A percentile compares a stretch with the other conserved stretches of the same genome.
Conservation (phyloP, 352 stramenopile genomes). For the Phytophthora ramorum region DNA sequence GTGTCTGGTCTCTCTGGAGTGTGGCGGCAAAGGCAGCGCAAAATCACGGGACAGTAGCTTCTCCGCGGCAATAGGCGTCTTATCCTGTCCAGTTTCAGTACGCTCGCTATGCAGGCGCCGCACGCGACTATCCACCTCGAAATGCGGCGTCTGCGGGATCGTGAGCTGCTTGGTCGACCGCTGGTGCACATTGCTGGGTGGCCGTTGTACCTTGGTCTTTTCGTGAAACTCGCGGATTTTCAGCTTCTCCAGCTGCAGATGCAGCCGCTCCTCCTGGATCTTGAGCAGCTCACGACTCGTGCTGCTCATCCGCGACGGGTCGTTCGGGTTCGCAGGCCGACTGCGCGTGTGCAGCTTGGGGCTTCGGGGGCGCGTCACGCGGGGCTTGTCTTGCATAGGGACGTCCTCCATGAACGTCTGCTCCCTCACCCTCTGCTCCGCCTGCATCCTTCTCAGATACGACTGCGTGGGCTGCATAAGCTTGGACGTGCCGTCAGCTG, state of each 20-base stretch:
- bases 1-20: constrained; percentile 34
- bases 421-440: constrained; percentile 65
- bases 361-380: constrained; percentile 60
- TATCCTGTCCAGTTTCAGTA: constrained; percentile 30
- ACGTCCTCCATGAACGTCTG: constrained; percentile 51
- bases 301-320: constrained; percentile 70
- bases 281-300: constrained; percentile 80
- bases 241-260: constrained; percentile 69
- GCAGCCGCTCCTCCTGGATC: constrained; percentile 77
- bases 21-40: constrained; percentile 30
- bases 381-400: constrained; percentile 50
- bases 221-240: constrained; percentile 86
- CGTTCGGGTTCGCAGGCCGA: constrained; percentile 43
- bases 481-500: constrained; percentile 43
- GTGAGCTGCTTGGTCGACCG: constrained; percentile 84
- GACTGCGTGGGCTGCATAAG: constrained; percentile 77
- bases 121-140: constrained; percentile 65
- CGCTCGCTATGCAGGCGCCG: constrained; percentile 42
- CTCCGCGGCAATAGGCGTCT: constrained; percentile 39
- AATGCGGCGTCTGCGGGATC: constrained; percentile 72
- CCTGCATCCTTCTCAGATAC: constrained; percentile 63
- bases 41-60: constrained; percentile 50
- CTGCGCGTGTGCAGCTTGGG: constrained; percentile 58
- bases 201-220: constrained; percentile 69
- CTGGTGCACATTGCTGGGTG: constrained; percentile 74